phyloP scores from a whole-genome alignment of 352 stramenopile genomes.

The Globisporangium paddicum region DNA sequence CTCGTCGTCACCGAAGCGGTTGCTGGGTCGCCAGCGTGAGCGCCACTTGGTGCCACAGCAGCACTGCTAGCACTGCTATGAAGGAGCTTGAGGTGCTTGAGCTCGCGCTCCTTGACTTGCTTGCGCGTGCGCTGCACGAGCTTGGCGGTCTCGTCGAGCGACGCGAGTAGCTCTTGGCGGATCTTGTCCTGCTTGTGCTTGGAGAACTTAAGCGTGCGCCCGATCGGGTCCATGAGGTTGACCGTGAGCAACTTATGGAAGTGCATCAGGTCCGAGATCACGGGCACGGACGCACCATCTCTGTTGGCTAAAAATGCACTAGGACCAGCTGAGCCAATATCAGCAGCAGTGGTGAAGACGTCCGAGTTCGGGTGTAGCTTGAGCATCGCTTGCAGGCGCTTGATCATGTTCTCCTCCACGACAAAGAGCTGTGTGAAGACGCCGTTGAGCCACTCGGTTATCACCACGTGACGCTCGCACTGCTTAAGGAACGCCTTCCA shows the following conservation, averaged over 20 bases:
- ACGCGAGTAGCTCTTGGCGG: conserved; percentile 30
- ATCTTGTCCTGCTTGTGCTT: conserved; percentile 43
- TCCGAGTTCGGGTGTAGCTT: conserved; percentile 14
- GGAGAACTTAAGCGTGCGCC: conserved; percentile 47
- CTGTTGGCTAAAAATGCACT: not conserved
- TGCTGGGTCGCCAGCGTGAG: not conserved
- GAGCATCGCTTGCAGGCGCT: conserved; percentile 26
- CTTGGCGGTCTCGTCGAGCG: conserved; percentile 27
- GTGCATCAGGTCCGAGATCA: conserved; percentile 22
- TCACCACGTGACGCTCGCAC: conserved; percentile 18
- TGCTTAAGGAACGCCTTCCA: conserved; percentile 8
- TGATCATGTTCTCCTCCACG: conserved; percentile 30
- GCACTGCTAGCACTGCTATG: not conserved
- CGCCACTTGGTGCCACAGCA: not conserved
- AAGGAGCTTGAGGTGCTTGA: conserved; percentile 12
- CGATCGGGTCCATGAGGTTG: conserved; percentile 45
- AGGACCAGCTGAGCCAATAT: not conserved
- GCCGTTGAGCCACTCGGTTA: conserved; percentile 38
- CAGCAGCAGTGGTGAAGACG: conserved; percentile 8
- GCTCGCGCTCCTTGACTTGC: conserved; percentile 20
- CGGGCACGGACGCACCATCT: conserved; percentile 2
- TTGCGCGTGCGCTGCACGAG: conserved; percentile 17
- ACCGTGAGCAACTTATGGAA: conserved; percentile 34
- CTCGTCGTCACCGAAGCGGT: not conserved
- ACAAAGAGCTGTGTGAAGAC: conserved; percentile 32